Percentiles rank a stretch among this genome's conserved stretches.
phyloP scores from a whole-genome alignment of 495 filamentous ascomycete species.

The Penicillium simplicissimum region DNA sequence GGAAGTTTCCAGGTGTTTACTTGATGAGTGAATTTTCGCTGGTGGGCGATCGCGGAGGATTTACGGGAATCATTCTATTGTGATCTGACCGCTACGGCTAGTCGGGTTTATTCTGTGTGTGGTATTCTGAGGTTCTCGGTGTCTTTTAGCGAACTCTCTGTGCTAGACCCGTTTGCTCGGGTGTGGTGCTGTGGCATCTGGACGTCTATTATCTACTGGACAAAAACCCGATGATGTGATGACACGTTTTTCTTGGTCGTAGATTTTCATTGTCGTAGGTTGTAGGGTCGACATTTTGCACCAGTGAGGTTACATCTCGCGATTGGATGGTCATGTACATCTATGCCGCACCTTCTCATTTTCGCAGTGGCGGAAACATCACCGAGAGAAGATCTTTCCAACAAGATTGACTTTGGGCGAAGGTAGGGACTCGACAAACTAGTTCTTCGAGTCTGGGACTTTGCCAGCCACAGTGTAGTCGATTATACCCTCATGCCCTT shows the following conservation, averaged over 20 bases:
- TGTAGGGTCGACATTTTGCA: not conserved
- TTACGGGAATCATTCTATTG: constrained; percentile 7
- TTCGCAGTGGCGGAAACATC: no score
- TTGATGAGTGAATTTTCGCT: constrained; percentile 4
- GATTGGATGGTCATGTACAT: not conserved
- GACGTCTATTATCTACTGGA: constrained; percentile 21
- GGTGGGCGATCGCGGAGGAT: constrained; percentile 4
- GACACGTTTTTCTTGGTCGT: constrained; percentile 4
- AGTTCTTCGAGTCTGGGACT: no score
- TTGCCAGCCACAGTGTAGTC: no score
- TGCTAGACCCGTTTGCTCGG: constrained; percentile 32
- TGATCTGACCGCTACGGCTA: constrained; percentile 4
- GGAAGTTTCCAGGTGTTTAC: constrained; percentile 3
- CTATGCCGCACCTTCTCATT: not conserved
- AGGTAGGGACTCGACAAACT: no score
- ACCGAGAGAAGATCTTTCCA: no score
- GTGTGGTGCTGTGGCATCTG: constrained; percentile 23
- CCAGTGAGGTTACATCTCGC: not conserved
- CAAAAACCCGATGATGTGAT: constrained; percentile 27
- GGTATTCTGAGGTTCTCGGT: constrained; percentile 8
- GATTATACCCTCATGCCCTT: no score
- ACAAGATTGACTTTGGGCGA: no score
- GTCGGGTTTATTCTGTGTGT: constrained; percentile 6
- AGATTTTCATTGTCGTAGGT: not conserved
- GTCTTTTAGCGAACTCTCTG: constrained; percentile 11